A percentile compares a stretch with the other conserved stretches of the same genome.
Conservation (phyloP, 2,329 filamentous ascomycete species). For the Trichoderma brevicompactum region DNA sequence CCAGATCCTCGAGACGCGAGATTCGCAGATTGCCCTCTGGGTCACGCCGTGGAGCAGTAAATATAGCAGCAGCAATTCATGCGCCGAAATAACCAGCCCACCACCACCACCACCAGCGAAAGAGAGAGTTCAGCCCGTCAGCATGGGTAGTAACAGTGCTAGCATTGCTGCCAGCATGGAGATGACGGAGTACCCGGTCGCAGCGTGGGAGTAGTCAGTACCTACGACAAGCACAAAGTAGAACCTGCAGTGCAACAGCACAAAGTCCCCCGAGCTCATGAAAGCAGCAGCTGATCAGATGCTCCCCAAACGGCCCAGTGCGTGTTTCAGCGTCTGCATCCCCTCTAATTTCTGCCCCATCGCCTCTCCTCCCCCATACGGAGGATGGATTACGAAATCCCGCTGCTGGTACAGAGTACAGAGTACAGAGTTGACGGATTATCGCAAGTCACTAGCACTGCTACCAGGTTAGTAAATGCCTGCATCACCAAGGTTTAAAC, state of each 20-base stretch:
- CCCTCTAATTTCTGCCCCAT: constrained; percentile 15
- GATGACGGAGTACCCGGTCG: neutral
- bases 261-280: neutral
- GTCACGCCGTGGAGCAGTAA: too few relatives aligned
- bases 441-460: too few relatives aligned
- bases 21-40: too few relatives aligned
- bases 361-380: too few relatives aligned
- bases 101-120: neutral
- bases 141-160: too few relatives aligned
- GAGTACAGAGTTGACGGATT: too few relatives aligned
- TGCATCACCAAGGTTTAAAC: neutral
- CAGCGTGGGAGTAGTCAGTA: neutral
- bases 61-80: neutral
- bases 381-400: too few relatives aligned
- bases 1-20: too few relatives aligned
- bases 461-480: neutral
- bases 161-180: too few relatives aligned
- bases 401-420: too few relatives aligned
- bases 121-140: neutral
- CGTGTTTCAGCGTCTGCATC: constrained; percentile 23
- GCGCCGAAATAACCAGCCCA: neutral
- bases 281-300: neutral
- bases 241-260: neutral
- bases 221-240: constrained; percentile 4
- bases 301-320: constrained; percentile 17